Percentiles rank a stretch among this genome's conserved stretches.
Evolutionary conservation across 2,329 filamentous ascomycete species (phyloP).

Genomic region (Parasarocladium wereldwijsianum): DNA sequence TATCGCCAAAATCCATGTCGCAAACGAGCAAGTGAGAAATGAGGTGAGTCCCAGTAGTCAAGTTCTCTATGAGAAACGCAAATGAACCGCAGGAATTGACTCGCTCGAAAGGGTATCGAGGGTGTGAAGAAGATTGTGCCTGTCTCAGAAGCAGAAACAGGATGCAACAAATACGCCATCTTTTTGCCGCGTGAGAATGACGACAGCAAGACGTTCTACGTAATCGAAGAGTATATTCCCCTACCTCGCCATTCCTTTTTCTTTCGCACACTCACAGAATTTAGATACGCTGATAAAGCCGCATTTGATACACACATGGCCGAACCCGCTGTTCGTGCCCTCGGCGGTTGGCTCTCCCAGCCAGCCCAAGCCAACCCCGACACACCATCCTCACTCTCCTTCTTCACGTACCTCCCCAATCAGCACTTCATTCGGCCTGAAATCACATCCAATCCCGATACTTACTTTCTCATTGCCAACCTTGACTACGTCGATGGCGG

Average conservation of each 20-base stretch:
- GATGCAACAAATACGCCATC: conserved; percentile 11
- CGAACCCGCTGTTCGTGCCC: conserved; percentile 7
- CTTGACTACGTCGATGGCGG: conserved; percentile 12
- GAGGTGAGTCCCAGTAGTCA: conserved; percentile 3
- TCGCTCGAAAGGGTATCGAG: conserved; percentile 5
- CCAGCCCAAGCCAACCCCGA: conserved; percentile 7
- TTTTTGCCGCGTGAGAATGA: conserved; percentile 13
- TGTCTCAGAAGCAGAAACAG: conserved; percentile 9
- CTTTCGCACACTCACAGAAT: no score
- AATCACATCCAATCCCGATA: conserved; percentile 8
- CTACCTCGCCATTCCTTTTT: no score
- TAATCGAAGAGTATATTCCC: conserved; percentile 12
- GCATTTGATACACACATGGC: conserved; percentile 13
- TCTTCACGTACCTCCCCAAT: conserved; percentile 10
- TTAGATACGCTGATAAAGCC: conserved; percentile 12
- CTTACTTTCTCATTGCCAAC: conserved; percentile 12
- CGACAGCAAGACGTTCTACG: conserved; percentile 12
- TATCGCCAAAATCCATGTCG: conserved; percentile 4
- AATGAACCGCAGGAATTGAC: no score
- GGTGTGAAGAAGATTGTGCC: conserved; percentile 7
- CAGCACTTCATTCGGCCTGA: conserved; percentile 9
- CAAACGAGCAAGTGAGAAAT: conserved; percentile 3
- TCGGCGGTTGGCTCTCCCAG: conserved; percentile 11
- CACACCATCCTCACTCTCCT: conserved; percentile 6
- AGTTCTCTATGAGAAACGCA: not conserved